Base-by-base conservation (phyloP, 164 flowering plant genomes). In the Sextonia rubra region DNA sequence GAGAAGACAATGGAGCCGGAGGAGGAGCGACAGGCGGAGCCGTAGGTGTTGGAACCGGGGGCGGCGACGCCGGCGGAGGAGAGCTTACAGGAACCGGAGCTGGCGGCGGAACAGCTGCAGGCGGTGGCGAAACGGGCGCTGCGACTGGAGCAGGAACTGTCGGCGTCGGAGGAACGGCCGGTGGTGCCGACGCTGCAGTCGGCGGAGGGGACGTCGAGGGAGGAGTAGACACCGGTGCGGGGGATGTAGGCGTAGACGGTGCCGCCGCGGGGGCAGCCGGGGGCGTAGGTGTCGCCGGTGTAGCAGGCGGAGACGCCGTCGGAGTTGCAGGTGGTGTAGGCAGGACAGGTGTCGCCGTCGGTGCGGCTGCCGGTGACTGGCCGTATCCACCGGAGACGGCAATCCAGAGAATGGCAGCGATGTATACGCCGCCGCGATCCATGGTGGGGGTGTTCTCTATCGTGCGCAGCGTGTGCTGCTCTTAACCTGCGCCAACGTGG, bases 311-410 rank as follows among this genome's bases (percentile, higher is more conserved):
- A 30, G 32, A 14, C 24, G 69, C 12, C 3, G 71, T 62, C 7
- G 71, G 71, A 17, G 61, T 26, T 1, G 69, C 27, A 0, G 64
- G 55, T 0, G 73, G 37, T 0, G 74, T 11, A 2, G 74, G 68
- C 12, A 66, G 30, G 17, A 29, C 22, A 1, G 75, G 70, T 2
- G 75, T 12, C 12, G 64, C 26, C 1, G 72, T 7, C 47, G 91
- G 92, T n/a, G 87, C 62, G 0, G 78, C 63, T 0, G 84, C 78
- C 15, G 93, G 93, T 12, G 86, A 22, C 65, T 87, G 91, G 17
- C 84, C 90, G 9, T 71, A 64, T 32, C 79, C 89, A 47, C 78
- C 73, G 12, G 85, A 77, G 3, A 80, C 72, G 4, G 75, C 82
- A 85, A 87, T 85, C 87, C 83, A 86, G 85, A 83, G 47, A 49